Base-by-base conservation (phyloP, 371 early-diverging fungal genomes). In the Mucor irregularis region DNA sequence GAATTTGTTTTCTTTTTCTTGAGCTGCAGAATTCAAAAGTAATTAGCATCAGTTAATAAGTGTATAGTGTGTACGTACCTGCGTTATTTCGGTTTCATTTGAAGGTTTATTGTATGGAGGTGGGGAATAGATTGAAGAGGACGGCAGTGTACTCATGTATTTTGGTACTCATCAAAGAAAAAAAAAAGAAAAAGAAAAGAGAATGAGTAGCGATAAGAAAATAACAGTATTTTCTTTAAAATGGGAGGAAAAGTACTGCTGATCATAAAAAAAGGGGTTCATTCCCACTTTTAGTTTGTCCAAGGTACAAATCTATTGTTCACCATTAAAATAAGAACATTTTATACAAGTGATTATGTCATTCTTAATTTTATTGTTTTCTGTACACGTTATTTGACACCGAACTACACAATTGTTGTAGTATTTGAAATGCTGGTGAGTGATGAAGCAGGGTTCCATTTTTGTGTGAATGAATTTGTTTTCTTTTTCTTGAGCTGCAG, bases 81-180 rank as follows among this genome's bases (percentile, higher is more conserved):
- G 29, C 17, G 37, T 50, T 10, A 24, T 38, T 16, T 38, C 26
- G 9, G 38, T 17, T 13, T 50, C 19, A 19, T 38, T 37, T 14
- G 22, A 28, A n/a, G 43, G 43, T 46, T 46, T 30, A 11, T 29
- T 46, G 19, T 50, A 50, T 29, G 50, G 50, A 1, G 50, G 50
- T 14, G 50, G 50, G 29, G 11, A 25, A 26, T 38, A 50, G 6
- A 50, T 17, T n/a, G 50, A 24, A 38, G 39, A 39, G 11, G 48
- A 19, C 10, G 48, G 45, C 22, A 30, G 17, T 24, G 42, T 21
- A 25, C 24, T 42, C 42, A 42, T 42, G 24, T 22, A 42, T 16
- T 22, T 24, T 24, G 10, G 0, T 30, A 43, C 30, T 19, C 1
- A 37, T 16, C 8, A 44, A 21, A 35, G 16, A 38, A 30, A 56